Evolutionary conservation across 306 rosid species (phyloP), one percentile per base, ranked within the genome.

Genomic region (Pterocarpus santalinus): DNA sequence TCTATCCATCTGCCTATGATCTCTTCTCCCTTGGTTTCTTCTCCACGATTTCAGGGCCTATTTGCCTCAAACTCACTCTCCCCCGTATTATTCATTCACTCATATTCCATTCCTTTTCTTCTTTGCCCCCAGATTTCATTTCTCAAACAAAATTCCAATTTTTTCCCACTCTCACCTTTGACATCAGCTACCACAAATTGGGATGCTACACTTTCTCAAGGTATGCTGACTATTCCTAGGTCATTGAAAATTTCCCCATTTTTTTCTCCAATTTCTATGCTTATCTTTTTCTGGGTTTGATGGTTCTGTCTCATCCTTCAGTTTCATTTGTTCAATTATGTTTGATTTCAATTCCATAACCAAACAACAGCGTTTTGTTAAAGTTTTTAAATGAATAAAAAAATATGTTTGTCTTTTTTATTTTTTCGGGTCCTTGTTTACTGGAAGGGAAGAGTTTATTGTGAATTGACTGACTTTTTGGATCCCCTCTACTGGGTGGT

Each of bases 11-110:
- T 33, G 9, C 28, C 28, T 22, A 22, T 75, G 67, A 68, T 57
- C 76, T 75, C 77, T 69, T 62, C 6, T 46, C 1, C 65, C 64
- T 56, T 83, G 77, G 61, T 66, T 75, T 75, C 79, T 61, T 64
- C 69, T 75, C 53, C 89, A 86, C 87, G 84, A 86, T 86, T 86
- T 89, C 91, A 71, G 90, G 86, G 86, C 81, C 80, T 73, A 52
- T 33, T n/a, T 12, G 11, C 67, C 13, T 65, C 28, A 22, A 22
- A 16, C 68, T 15, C 55, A 11, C 52, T n/a, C 61, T 2, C 22
- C 11, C 10, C 32, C 62, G 6, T 22, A 22, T 22, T 9, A 58
- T 52, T 5, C 64, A 7, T 17, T 8, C 53, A 2, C 49, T 47
- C 11, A 68, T 73, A 83, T 84, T 75, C 75, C 71, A 67, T 22